Conservation (phyloP, 192 early-diverging fungal species). For the Backusella macrospora region DNA sequence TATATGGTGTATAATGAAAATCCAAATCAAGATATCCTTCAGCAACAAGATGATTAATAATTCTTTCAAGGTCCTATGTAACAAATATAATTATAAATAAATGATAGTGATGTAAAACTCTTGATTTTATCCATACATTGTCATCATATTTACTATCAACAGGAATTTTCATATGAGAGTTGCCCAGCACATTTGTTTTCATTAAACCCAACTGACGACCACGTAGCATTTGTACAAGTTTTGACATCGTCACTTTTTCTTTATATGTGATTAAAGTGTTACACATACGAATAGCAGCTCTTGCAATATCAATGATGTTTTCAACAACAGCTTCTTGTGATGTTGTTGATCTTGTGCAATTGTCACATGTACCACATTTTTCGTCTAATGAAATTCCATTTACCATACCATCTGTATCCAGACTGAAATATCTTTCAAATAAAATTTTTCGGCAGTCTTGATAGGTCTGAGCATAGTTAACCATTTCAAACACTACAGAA, state of each 20-base stretch:
- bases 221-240: slow-evolving; percentile 50
- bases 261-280: slow-evolving; percentile 34
- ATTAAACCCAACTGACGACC: slow-evolving; percentile 39
- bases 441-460: slow-evolving; percentile 61
- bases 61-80: slow-evolving; percentile 52
- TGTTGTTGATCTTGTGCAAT: slow-evolving; percentile 47
- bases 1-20: slow-evolving; percentile 65
- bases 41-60: slow-evolving; percentile 57
- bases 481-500: slow-evolving; percentile 58
- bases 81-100: slow-evolving; percentile 27
- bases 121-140: not conserved
- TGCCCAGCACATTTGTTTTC: slow-evolving; percentile 7
- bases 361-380: slow-evolving; percentile 48
- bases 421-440: slow-evolving; percentile 60
- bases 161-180: slow-evolving; percentile 6
- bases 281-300: slow-evolving; percentile 36
- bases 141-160: slow-evolving; percentile 15
- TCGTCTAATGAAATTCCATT: slow-evolving; percentile 33
- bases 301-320: slow-evolving; percentile 49
- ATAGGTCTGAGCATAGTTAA: slow-evolving; percentile 66
- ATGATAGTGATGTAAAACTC: not conserved
- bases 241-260: slow-evolving; percentile 53
- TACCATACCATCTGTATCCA: slow-evolving; percentile 30
- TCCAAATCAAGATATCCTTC: slow-evolving; percentile 58
- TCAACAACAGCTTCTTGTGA: slow-evolving; percentile 42